Conservation (phyloP, 306 rosid genomes). For the Cucumis cinereus region DNA sequence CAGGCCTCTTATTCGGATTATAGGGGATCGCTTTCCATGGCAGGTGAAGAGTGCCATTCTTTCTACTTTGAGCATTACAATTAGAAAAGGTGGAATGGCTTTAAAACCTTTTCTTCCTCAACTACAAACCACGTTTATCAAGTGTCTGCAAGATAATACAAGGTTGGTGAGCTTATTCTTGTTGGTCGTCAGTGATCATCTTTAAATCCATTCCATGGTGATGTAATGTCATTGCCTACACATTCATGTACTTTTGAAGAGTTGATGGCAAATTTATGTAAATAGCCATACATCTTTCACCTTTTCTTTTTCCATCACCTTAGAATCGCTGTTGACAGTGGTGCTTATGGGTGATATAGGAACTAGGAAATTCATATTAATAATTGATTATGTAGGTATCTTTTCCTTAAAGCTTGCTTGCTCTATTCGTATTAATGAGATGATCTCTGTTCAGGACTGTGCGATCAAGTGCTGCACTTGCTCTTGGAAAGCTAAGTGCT, state of each 20-base stretch:
- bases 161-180: constrained; percentile 9
- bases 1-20: constrained; percentile 97
- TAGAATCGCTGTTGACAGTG: background rate
- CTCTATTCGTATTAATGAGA: constrained; percentile 2
- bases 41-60: constrained; percentile 97
- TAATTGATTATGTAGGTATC: background rate
- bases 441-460: constrained; percentile 53
- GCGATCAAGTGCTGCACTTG: constrained; percentile 85
- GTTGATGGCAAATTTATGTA: background rate
- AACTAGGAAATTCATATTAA: background rate
- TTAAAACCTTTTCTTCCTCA: constrained; percentile 98
- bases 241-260: background rate
- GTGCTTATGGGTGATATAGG: background rate
- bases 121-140: constrained; percentile 94
- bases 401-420: background rate
- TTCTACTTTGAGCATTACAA: constrained; percentile 70
- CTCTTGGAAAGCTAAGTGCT: constrained; percentile 94
- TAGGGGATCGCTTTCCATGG: constrained; percentile 99
- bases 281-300: background rate
- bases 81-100: constrained; percentile 76
- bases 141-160: constrained; percentile 71
- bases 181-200: background rate
- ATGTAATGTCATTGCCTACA: background rate
- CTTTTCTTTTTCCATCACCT: background rate
- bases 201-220: background rate